These are phyloP conservation scores for Plectosphaerella plurivora DNA, from an alignment of 2,329 filamentous ascomycete genomes.

Conservation along the genomic window DNA sequence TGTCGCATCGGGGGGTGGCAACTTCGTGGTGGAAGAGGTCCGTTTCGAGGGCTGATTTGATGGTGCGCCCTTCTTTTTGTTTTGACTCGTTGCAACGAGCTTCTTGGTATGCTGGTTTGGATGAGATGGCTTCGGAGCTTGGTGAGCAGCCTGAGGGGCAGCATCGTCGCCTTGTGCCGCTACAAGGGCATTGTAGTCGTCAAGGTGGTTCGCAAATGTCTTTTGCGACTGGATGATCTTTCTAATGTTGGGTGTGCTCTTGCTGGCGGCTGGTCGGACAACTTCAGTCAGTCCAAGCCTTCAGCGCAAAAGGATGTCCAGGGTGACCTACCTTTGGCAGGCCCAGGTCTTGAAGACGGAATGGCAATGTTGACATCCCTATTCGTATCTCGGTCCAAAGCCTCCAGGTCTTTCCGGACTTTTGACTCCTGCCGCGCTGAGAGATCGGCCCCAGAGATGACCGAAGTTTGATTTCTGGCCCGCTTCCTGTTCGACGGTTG, in stretches of 20 bases:
- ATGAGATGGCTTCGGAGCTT: slow-evolving; percentile 17
- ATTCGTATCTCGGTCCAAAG: slow-evolving; percentile 76
- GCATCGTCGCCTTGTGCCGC: slow-evolving; percentile 33
- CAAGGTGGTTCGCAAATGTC: slow-evolving; percentile 77
- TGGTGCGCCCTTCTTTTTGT: neutral
- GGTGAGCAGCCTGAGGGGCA: slow-evolving; percentile 14
- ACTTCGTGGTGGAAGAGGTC: slow-evolving; percentile 4
- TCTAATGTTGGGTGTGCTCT: slow-evolving; percentile 66
- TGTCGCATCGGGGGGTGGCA: neutral
- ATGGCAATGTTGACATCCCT: slow-evolving; percentile 69
- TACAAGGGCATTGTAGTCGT: slow-evolving; percentile 68
- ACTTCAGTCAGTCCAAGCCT: neutral
- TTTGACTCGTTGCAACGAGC: slow-evolving; percentile 13
- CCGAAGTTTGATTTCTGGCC: slow-evolving; percentile 54
- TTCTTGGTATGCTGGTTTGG: slow-evolving; percentile 18
- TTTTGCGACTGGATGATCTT: slow-evolving; percentile 77
- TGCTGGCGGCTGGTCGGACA: slow-evolving; percentile 34
- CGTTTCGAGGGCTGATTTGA: slow-evolving; percentile 11
- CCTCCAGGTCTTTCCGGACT: slow-evolving; percentile 74
- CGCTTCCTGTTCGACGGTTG: slow-evolving; percentile 64
- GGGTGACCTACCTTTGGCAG: slow-evolving; percentile 31
- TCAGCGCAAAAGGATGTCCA: neutral
- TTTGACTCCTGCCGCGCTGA: slow-evolving; percentile 80
- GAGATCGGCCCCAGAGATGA: slow-evolving; percentile 57
- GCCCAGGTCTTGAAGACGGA: slow-evolving; percentile 45